Conservation (phyloP, 306 rosid species). For the Fagus sylvatica region DNA sequence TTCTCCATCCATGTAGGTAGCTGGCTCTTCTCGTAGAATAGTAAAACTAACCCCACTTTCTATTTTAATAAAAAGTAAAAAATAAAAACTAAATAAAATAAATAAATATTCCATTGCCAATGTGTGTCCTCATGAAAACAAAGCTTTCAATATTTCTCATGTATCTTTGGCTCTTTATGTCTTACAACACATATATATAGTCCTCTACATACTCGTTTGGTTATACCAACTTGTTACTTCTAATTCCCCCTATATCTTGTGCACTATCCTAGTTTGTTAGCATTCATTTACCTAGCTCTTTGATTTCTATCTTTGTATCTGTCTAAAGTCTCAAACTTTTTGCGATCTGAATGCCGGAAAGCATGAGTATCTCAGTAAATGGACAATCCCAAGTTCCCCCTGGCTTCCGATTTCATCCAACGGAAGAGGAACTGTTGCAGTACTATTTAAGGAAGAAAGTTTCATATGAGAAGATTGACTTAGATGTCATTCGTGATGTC, state of each 20-base stretch:
- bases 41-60: conserved; percentile 32
- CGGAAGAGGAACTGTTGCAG: conserved; percentile 83
- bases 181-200: conserved; percentile 54
- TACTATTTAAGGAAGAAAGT: conserved; percentile 86
- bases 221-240: conserved; percentile 35
- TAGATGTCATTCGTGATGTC: conserved; percentile 83
- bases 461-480: conserved; percentile 69
- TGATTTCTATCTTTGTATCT: conserved; percentile 30
- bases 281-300: conserved; percentile 16
- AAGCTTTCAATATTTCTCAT: background rate
- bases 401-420: conserved; percentile 89
- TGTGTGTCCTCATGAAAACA: conserved; percentile 5
- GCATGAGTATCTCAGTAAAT: conserved; percentile 79
- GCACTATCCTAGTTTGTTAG: background rate
- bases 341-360: conserved; percentile 45
- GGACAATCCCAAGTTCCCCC: conserved; percentile 95
- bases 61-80: no score
- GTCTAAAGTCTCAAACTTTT: conserved; percentile 20
- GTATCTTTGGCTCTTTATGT: conserved; percentile 39
- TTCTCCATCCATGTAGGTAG: conserved; percentile 45
- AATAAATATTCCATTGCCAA: background rate
- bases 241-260: conserved; percentile 11
- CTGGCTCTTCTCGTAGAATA: conserved; percentile 46
- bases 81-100: background rate
- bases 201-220: conserved; percentile 47